Conservation (phyloP, 441 rosid genomes). For the Mallotus repandus region DNA sequence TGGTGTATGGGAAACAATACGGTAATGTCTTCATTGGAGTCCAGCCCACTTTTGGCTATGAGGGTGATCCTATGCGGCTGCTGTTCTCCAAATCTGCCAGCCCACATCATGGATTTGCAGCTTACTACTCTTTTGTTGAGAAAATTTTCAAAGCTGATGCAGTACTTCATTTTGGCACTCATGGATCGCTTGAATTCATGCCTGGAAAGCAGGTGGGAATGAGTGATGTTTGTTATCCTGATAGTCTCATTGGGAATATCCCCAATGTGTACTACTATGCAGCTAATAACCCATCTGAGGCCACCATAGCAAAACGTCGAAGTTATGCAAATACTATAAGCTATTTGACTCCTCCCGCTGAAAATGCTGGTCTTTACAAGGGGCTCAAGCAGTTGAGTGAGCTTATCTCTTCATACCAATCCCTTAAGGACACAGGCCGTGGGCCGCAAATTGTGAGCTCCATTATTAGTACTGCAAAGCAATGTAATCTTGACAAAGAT, state of each 20-base stretch:
- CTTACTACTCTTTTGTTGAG: constrained; percentile 92
- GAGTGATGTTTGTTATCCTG: constrained; percentile 95
- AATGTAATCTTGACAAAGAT: constrained; percentile 97
- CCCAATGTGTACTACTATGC: constrained; percentile 97
- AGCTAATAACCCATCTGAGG: constrained; percentile 97
- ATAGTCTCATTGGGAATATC: constrained; percentile 95
- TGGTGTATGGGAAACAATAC: constrained; percentile 88
- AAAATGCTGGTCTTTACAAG: constrained; percentile 98
- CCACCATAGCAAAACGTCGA: constrained; percentile 95
- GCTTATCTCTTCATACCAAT: constrained; percentile 94
- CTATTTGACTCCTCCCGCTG: constrained; percentile 97
- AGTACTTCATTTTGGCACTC: constrained; percentile 97
- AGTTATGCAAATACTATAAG: constrained; percentile 98
- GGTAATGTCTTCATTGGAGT: constrained; percentile 97
- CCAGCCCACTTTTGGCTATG: constrained; percentile 97
- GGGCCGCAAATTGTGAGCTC: constrained; percentile 93
- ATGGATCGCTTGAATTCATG: constrained; percentile 98
- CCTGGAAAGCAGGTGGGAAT: constrained; percentile 99
- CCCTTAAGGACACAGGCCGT: constrained; percentile 91
- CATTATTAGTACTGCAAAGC: constrained; percentile 91
- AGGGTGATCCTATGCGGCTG: constrained; percentile 98
- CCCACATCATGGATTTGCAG: constrained; percentile 98
- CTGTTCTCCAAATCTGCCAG: constrained; percentile 98
- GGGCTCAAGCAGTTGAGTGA: constrained; percentile 97
- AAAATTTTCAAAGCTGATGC: constrained; percentile 95